Base-by-base conservation (phyloP, 768 basidiomycete genomes). In the Mycena floridula region DNA sequence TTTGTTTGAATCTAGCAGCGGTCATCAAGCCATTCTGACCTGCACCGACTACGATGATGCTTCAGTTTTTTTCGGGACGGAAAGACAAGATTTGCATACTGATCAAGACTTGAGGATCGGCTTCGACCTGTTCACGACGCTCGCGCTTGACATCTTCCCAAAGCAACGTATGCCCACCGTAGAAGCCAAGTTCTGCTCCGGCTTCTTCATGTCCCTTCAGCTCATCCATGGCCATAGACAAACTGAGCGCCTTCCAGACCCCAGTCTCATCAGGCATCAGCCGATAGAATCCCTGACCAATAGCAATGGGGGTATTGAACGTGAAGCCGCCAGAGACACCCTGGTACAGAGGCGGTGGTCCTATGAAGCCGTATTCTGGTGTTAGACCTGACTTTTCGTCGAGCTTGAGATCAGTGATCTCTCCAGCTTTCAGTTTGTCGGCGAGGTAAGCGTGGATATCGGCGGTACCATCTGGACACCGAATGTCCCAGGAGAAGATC, bases 1-100 rank as follows among this genome's bases (percentile, higher is more conserved):
- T n/a, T n/a, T n/a, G n/a, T n/a, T n/a, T n/a, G n/a, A n/a, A n/a
- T n/a, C n/a, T n/a, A n/a, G n/a, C n/a, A n/a, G n/a, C n/a, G n/a
- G n/a, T n/a, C n/a, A n/a, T n/a, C n/a, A n/a, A n/a, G 73, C 77
- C 15, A 70, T 46, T 60, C 43, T 69, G 67, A 0, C n/a, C n/a
- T n/a, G n/a, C n/a, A n/a, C n/a, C n/a, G n/a, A n/a, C n/a, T n/a
- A n/a, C n/a, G n/a, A n/a, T n/a, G n/a, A n/a, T n/a, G n/a, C n/a
- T n/a, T n/a, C n/a, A n/a, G n/a, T n/a, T n/a, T n/a, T n/a, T n/a
- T n/a, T n/a, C n/a, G n/a, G n/a, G n/a, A n/a, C 25, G 57, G 65
- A n/a, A n/a, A n/a, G n/a, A n/a, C n/a, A n/a, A n/a, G n/a, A n/a
- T n/a, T n/a, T n/a, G n/a, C n/a, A n/a, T 38, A 69, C 68, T 53